phyloP scores from a whole-genome alignment of 73 alveolate genomes.

The Symbiodinium pilosum region DNA sequence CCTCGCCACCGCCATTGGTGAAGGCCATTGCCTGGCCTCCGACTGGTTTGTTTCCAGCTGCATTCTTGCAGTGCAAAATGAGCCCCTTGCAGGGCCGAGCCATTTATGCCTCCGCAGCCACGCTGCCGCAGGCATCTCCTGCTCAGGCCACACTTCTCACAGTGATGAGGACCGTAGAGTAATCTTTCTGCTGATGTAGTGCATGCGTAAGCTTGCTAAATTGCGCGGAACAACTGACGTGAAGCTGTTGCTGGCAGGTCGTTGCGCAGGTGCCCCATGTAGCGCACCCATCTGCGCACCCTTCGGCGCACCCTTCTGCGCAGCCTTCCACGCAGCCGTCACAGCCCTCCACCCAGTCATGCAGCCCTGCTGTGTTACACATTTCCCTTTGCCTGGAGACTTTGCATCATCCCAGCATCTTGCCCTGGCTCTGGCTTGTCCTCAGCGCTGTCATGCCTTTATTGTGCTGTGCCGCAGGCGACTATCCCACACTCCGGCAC shows the following conservation, averaged over 20 bases:
- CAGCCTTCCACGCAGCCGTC: background rate
- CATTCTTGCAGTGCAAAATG: background rate
- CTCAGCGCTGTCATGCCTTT: background rate
- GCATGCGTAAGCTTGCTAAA: too few relatives aligned
- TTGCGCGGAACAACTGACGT: too few relatives aligned
- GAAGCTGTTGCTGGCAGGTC: background rate
- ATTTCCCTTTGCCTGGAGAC: too few relatives aligned
- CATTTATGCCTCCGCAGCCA: slow-evolving; percentile 66
- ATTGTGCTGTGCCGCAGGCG: background rate
- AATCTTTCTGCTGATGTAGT: too few relatives aligned
- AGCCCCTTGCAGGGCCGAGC: slow-evolving; percentile 18
- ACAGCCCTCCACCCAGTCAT: background rate
- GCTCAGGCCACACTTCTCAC: too few relatives aligned
- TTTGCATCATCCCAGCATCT: too few relatives aligned
- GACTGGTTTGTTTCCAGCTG: background rate
- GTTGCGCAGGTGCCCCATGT: slow-evolving; percentile 13
- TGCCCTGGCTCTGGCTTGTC: too few relatives aligned
- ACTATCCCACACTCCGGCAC: background rate
- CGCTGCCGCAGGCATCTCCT: slow-evolving; percentile 59
- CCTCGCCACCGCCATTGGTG: background rate
- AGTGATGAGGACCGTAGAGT: too few relatives aligned
- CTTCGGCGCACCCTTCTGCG: background rate
- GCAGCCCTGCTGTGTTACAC: too few relatives aligned
- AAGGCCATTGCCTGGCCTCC: background rate
- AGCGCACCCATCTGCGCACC: background rate